These are phyloP conservation scores for Pseudocercospora vitis DNA, from an alignment of 2,329 filamentous ascomycete genomes.

Conservation along the genomic window DNA sequence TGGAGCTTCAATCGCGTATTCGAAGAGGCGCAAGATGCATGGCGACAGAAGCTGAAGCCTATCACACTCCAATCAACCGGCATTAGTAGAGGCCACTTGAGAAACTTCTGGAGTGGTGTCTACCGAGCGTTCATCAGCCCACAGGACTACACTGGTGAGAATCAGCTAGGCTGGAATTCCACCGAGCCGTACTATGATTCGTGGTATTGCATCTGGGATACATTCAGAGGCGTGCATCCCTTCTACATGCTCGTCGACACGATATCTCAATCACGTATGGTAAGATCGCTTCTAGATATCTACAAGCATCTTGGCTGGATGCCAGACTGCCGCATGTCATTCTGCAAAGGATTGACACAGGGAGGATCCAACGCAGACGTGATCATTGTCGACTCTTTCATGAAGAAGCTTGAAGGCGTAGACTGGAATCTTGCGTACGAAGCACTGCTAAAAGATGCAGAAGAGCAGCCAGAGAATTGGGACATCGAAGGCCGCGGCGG, in stretches of 20 bases:
- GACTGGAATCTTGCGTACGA: slow-evolving; percentile 36
- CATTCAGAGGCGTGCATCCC: slow-evolving; percentile 55
- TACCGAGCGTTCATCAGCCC: slow-evolving; percentile 48
- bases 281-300: slow-evolving; percentile 68
- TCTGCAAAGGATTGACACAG: slow-evolving; percentile 71
- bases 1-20: slow-evolving; percentile 61
- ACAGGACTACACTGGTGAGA: slow-evolving; percentile 49
- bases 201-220: slow-evolving; percentile 59
- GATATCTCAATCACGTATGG: slow-evolving; percentile 61
- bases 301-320: slow-evolving; percentile 70
- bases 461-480: slow-evolving; percentile 32
- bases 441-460: slow-evolving; percentile 36
- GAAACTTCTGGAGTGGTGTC: slow-evolving; percentile 46
- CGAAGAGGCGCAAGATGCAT: slow-evolving; percentile 40
- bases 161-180: slow-evolving; percentile 44
- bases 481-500: slow-evolving; percentile 43
- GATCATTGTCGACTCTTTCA: slow-evolving; percentile 65
- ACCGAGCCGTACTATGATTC: slow-evolving; percentile 47
- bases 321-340: slow-evolving; percentile 72
- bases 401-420: slow-evolving; percentile 60
- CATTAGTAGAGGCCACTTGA: slow-evolving; percentile 40
- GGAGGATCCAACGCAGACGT: slow-evolving; percentile 74
- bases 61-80: slow-evolving; percentile 38
- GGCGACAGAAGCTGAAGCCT: slow-evolving; percentile 42
- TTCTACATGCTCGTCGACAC: slow-evolving; percentile 70